These are phyloP conservation scores for Rhodotorula sp. DNA, from an alignment of 1,284 basidiomycete species.

Conservation along the genomic window DNA sequence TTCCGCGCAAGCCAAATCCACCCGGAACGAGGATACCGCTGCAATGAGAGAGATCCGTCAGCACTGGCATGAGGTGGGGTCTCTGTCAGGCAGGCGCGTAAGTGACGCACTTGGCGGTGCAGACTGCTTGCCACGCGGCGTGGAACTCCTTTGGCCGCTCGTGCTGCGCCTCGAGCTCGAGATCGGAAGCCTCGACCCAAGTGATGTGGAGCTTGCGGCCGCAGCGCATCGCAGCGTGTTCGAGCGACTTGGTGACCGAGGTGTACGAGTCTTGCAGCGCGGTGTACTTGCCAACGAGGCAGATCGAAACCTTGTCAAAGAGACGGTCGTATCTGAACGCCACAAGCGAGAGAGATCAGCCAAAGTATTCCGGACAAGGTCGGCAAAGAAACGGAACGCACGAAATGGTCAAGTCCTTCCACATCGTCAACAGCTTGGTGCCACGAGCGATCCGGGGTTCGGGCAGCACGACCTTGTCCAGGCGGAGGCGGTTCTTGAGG, in stretches of 20 bases:
- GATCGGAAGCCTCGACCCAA: constrained; percentile 95
- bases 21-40: constrained; percentile 88
- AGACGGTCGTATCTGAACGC: constrained; percentile 68
- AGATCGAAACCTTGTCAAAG: constrained; percentile 88
- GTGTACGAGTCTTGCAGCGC: constrained; percentile 97
- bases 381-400: constrained; percentile 43
- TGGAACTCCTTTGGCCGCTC: constrained; percentile 85
- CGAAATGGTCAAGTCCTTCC: constrained; percentile 80
- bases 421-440: constrained; percentile 64
- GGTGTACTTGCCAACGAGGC: constrained; percentile 96
- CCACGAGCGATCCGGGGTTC: constrained; percentile 64
- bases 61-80: background rate
- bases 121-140: constrained; percentile 90
- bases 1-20: constrained; percentile 89
- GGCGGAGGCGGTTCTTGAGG: constrained; percentile 75
- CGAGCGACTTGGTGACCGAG: constrained; percentile 94
- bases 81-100: background rate
- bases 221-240: constrained; percentile 92
- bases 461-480: constrained; percentile 61
- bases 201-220: constrained; percentile 76
- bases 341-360: too few species aligned
- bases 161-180: constrained; percentile 76
- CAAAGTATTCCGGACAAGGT: constrained; percentile 22
- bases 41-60: background rate
- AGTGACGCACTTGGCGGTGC: constrained; percentile 71